A percentile compares a stretch with the other conserved stretches of the same genome.
phyloP scores from a whole-genome alignment of 1,284 basidiomycete species.

The Sporisorium graminicola region DNA sequence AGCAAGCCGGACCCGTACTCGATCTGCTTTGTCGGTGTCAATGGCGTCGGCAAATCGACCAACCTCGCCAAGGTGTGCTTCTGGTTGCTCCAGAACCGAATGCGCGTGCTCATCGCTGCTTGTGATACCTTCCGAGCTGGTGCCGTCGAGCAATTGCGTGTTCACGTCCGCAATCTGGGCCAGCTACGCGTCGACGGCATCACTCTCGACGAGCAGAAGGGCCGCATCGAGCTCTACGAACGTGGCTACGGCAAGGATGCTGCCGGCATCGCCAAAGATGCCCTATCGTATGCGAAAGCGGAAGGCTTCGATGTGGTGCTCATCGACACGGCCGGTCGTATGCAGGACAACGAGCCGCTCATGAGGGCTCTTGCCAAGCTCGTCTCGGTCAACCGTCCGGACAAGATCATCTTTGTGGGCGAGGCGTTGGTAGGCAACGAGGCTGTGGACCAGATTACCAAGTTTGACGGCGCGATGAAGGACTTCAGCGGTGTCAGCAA shows the following conservation, averaged over 20 bases:
- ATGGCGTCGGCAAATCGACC: constrained; percentile 98
- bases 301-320: constrained; percentile 67
- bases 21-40: constrained; percentile 98
- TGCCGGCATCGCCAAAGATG: constrained; percentile 95
- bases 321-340: constrained; percentile 69
- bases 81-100: constrained; percentile 95
- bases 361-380: constrained; percentile 69
- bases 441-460: constrained; percentile 68
- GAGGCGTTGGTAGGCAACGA: constrained; percentile 70
- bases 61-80: constrained; percentile 98
- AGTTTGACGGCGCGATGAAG: constrained; percentile 66
- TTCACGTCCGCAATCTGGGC: constrained; percentile 94
- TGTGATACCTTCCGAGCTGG: constrained; percentile 99
- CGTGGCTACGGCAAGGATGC: constrained; percentile 98
- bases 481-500: constrained; percentile 67
- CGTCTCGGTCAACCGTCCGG: constrained; percentile 66
- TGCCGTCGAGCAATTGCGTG: constrained; percentile 95
- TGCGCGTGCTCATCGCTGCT: constrained; percentile 94
- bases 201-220: constrained; percentile 73
- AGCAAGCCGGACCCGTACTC: constrained; percentile 82
- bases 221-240: constrained; percentile 92
- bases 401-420: constrained; percentile 69
- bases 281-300: constrained; percentile 74
- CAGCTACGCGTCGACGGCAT: constrained; percentile 75
- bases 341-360: constrained; percentile 70